Conservation (phyloP, 179 eudicot genomes). For the Silene vulgaris region DNA sequence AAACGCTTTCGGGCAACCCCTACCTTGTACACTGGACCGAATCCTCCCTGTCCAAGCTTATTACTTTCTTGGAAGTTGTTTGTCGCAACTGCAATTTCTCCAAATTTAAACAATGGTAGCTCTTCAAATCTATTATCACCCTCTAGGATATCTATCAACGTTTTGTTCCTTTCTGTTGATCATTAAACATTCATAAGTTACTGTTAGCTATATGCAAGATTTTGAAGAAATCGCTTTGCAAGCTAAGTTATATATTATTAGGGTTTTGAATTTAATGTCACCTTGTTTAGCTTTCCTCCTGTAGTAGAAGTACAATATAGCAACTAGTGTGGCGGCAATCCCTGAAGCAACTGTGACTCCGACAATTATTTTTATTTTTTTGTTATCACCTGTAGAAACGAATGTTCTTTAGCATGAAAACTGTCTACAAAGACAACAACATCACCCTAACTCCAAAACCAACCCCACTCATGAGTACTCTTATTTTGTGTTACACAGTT, state of each 20-base stretch:
- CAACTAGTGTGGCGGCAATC: constrained; percentile 6
- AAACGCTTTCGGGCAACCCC: too few relatives aligned
- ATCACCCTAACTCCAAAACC: too few relatives aligned
- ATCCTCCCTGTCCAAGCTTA: constrained; percentile 36
- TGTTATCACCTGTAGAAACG: not conserved
- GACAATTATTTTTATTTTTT: not conserved
- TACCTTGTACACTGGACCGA: constrained; percentile 36
- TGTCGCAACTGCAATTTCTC: constrained; percentile 24
- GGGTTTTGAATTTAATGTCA: not conserved
- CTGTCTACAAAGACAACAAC: not conserved
- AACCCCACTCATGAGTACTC: too few relatives aligned
- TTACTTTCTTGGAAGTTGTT: constrained; percentile 19
- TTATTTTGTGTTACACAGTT: too few relatives aligned
- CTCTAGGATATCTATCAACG: not conserved
- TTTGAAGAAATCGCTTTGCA: not conserved
- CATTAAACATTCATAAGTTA: not conserved
- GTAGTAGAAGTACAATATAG: not conserved
- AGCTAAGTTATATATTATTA: not conserved
- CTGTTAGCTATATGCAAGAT: not conserved
- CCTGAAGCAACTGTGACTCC: constrained; percentile 18
- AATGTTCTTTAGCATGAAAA: not conserved
- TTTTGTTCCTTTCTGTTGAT: not conserved
- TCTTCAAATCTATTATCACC: constrained; percentile 12
- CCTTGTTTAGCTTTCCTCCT: constrained; percentile 1
- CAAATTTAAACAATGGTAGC: constrained; percentile 24